These are phyloP conservation scores for Aurifilum marmelostoma DNA, from an alignment of 2,329 filamentous ascomycete genomes.

Conservation along the genomic window DNA sequence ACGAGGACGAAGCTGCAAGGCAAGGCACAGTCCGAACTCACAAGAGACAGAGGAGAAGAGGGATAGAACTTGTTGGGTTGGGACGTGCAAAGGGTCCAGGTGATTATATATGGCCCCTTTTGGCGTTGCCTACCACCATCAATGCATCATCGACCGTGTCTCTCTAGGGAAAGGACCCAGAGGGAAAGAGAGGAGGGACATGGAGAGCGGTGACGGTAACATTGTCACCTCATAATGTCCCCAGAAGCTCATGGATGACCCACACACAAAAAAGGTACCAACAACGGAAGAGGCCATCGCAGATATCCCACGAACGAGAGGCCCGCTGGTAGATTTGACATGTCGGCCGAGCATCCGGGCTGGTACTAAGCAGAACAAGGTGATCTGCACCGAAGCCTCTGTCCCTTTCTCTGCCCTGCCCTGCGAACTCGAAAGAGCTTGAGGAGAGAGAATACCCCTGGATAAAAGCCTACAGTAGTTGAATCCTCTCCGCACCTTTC, in stretches of 20 bases:
- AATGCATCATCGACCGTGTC: neutral
- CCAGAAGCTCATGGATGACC: neutral
- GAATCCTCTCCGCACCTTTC: slow-evolving; percentile 10
- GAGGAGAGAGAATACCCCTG: neutral
- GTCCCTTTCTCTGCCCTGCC: neutral
- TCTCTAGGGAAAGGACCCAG: neutral
- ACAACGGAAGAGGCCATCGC: slow-evolving; percentile 3
- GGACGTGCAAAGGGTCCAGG: neutral
- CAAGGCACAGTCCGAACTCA: neutral
- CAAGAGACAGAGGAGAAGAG: neutral
- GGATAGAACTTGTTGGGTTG: neutral
- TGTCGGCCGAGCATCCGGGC: neutral
- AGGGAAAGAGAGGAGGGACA: neutral
- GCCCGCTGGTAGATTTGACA: neutral
- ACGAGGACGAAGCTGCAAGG: too few relatives aligned
- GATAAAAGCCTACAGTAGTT: too few relatives aligned
- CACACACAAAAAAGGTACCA: neutral
- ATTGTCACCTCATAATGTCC: slow-evolving; percentile 14
- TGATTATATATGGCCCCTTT: neutral
- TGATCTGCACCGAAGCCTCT: neutral
- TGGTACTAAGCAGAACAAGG: neutral
- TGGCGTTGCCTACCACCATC: neutral
- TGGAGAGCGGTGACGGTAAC: neutral
- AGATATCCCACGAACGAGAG: slow-evolving; percentile 24
- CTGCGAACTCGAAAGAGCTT: neutral